Evolutionary conservation across 352 stramenopile genomes (phyloP).

Genomic region (Elongisporangium undulatum): DNA sequence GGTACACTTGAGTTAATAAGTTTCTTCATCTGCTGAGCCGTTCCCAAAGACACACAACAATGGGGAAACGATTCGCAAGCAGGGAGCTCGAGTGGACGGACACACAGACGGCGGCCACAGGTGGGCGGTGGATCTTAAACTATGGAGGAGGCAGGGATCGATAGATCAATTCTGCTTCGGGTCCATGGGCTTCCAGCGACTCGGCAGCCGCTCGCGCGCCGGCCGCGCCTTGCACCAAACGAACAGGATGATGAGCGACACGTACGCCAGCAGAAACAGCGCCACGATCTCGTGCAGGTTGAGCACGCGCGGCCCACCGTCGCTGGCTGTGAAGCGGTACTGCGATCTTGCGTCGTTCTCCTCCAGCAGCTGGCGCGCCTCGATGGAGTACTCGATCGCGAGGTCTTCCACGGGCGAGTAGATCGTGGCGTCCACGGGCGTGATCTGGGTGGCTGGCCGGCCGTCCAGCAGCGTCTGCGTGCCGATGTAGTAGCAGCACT

Average conservation of each 20-base stretch:
- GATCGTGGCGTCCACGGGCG: slow-evolving; percentile 61
- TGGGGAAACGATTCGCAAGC: neutral
- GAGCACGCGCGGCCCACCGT: slow-evolving; percentile 25
- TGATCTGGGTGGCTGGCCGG: slow-evolving; percentile 66
- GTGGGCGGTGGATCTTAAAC: neutral
- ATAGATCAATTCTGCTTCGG: slow-evolving; percentile 63
- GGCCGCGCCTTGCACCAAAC: slow-evolving; percentile 76
- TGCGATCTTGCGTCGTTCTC: slow-evolving; percentile 25
- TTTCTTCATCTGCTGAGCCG: neutral
- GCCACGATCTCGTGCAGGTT: slow-evolving; percentile 63
- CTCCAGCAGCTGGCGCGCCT: slow-evolving; percentile 56
- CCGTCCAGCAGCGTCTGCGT: slow-evolving; percentile 58
- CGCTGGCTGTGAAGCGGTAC: slow-evolving; percentile 15
- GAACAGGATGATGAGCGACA: slow-evolving; percentile 61
- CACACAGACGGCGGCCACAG: neutral
- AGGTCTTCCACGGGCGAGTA: slow-evolving; percentile 70
- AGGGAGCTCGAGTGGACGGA: neutral
- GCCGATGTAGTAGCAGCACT: slow-evolving; percentile 87
- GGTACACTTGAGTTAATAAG: neutral
- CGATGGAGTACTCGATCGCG: slow-evolving; percentile 77
- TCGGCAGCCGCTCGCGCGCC: slow-evolving; percentile 66
- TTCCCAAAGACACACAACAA: neutral
- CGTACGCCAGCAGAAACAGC: slow-evolving; percentile 60
- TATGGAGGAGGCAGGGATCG: neutral
- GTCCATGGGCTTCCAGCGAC: slow-evolving; percentile 74